Evolutionary conservation across 352 stramenopile species (phyloP).

Genomic region (Globisporangium ultimum): DNA sequence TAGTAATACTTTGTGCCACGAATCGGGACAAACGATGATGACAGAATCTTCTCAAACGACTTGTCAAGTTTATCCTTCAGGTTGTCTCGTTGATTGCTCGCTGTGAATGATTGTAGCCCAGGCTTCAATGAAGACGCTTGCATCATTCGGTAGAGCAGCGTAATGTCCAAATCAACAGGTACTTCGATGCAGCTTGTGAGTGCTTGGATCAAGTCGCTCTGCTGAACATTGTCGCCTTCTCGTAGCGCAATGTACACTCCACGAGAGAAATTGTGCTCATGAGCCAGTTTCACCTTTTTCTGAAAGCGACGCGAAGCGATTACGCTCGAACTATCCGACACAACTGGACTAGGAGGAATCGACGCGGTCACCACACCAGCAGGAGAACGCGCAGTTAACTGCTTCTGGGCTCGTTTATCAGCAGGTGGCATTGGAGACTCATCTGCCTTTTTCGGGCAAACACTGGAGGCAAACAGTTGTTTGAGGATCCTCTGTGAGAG

Average conservation of each 20-base stretch:
- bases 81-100: constrained; percentile 38
- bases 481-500: constrained; percentile 48
- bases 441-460: constrained; percentile 11
- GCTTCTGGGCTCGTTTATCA: constrained; percentile 21
- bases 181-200: constrained; percentile 85
- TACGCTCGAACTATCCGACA: constrained; percentile 17
- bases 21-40: constrained; percentile 57
- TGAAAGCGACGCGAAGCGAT: constrained; percentile 54
- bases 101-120: constrained; percentile 27
- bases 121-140: constrained; percentile 28
- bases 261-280: constrained; percentile 88
- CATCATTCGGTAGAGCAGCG: constrained; percentile 82
- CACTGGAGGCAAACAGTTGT: constrained; percentile 49
- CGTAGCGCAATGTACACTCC: constrained; percentile 82
- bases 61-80: constrained; percentile 67
- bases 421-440: constrained; percentile 22
- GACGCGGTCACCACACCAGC: constrained; percentile 4
- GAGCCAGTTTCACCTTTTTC: constrained; percentile 80
- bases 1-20: constrained; percentile 82
- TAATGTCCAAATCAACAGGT: constrained; percentile 84
- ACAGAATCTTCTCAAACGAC: constrained; percentile 68
- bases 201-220: constrained; percentile 84
- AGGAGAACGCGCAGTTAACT: constrained; percentile 13
- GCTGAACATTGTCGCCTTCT: constrained; percentile 68
- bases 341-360: constrained; percentile 11